Conservation (phyloP, 176 grass and related monocot species). For the Cymbopogon citratus region DNA sequence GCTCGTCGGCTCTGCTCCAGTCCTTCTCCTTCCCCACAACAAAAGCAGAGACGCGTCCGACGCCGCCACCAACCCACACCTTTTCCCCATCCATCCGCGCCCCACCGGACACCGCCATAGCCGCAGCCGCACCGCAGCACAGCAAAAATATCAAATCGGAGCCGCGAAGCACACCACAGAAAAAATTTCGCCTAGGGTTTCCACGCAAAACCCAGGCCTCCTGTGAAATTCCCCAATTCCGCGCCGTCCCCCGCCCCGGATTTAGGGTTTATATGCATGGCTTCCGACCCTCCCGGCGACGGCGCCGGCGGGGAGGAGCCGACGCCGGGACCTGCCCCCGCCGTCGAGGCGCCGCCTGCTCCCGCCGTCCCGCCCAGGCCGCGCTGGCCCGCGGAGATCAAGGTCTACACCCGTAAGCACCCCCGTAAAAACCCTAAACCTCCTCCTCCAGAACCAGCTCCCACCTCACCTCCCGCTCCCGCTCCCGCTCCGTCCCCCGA, state of each 20-base stretch:
- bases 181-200: background rate
- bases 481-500: background rate
- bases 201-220: background rate
- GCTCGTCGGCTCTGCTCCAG: background rate
- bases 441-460: background rate
- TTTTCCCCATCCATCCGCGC: background rate
- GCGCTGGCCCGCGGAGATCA: slow-evolving; percentile 64
- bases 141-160: background rate
- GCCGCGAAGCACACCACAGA: background rate
- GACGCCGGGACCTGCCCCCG: background rate
- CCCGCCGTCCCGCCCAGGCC: slow-evolving; percentile 12
- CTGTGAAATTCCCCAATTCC: background rate
- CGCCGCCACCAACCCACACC: background rate
- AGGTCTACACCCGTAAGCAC: slow-evolving; percentile 81
- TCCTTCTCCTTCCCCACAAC: background rate
- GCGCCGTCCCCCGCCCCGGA: background rate
- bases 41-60: background rate
- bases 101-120: background rate
- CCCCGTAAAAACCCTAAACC: slow-evolving; percentile 60
- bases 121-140: too few relatives aligned
- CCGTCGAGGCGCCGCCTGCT: background rate
- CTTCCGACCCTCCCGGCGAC: background rate
- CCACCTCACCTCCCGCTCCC: background rate
- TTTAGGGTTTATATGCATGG: slow-evolving; percentile 4
- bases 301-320: slow-evolving; percentile 27